Percentiles rank a stretch among this genome's conserved stretches.
Evolutionary conservation across 768 basidiomycete species (phyloP).

Genomic region (Leucogyrophana mollusca): DNA sequence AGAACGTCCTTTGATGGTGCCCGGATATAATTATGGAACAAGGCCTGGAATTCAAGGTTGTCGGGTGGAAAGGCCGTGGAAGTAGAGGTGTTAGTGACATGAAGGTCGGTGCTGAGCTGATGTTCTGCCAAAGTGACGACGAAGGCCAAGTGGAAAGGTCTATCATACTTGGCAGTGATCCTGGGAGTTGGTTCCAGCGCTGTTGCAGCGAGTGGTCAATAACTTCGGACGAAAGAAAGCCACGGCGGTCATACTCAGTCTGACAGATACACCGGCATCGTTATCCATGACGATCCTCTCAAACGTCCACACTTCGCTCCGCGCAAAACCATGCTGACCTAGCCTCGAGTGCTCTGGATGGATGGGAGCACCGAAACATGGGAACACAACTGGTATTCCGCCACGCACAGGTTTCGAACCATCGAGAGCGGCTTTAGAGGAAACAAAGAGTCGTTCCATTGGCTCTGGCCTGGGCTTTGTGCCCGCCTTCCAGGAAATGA

Average conservation of each 20-base stretch:
- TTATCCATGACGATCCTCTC: constrained; percentile 65
- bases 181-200: constrained; percentile 62
- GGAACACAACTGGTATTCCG: constrained; percentile 67
- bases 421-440: constrained; percentile 75
- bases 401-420: constrained; percentile 74
- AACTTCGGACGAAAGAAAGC: not conserved
- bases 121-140: constrained; percentile 76
- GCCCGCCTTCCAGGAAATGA: constrained; percentile 80
- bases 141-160: constrained; percentile 72
- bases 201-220: constrained; percentile 22
- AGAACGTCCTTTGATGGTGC: constrained; percentile 59
- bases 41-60: constrained; percentile 81
- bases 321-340: constrained; percentile 88
- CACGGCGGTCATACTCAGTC: constrained; percentile 56
- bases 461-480: constrained; percentile 34
- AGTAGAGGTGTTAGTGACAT: constrained; percentile 70
- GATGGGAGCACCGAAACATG: constrained; percentile 85
- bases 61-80: constrained; percentile 37
- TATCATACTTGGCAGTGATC: constrained; percentile 59
- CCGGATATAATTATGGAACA: constrained; percentile 89
- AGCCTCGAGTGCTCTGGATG: constrained; percentile 71
- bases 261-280: constrained; percentile 69
- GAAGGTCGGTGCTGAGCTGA: constrained; percentile 75
- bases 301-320: constrained; percentile 74
- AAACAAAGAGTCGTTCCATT: constrained; percentile 78